Percentiles rank a stretch among this genome's conserved stretches.
Evolutionary conservation across 1,284 basidiomycete species (phyloP).

Genomic region (Mycena citricolor): DNA sequence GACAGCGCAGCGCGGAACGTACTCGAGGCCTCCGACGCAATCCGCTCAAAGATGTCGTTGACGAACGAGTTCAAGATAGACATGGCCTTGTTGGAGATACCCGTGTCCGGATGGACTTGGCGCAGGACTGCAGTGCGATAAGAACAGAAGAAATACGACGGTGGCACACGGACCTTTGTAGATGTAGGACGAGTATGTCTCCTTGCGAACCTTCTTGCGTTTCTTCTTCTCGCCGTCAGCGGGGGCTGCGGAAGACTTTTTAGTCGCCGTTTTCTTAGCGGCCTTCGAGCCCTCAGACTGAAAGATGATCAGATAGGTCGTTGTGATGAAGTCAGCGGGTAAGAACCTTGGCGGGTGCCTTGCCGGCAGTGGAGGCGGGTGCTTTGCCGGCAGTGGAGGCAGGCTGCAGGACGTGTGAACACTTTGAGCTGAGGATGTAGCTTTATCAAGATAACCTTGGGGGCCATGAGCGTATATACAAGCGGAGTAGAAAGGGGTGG

Average conservation of each 20-base stretch:
- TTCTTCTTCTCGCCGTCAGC: slow-evolving; percentile 83
- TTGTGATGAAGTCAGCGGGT: no score
- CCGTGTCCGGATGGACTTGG: slow-evolving; percentile 95
- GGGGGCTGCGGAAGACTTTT: slow-evolving; percentile 56
- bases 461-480: slow-evolving; percentile 65
- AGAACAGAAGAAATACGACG: slow-evolving; percentile 2
- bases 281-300: slow-evolving; percentile 64
- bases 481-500: no score
- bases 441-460: slow-evolving; percentile 44
- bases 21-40: slow-evolving; percentile 88
- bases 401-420: slow-evolving; percentile 35
- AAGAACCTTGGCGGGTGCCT: slow-evolving; percentile 75
- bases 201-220: slow-evolving; percentile 85
- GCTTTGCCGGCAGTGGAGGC: slow-evolving; percentile 82
- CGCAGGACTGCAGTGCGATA: slow-evolving; percentile 60
- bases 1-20: slow-evolving; percentile 32
- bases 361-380: slow-evolving; percentile 74
- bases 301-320: neutral
- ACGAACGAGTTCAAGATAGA: slow-evolving; percentile 92
- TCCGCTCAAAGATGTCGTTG: slow-evolving; percentile 92
- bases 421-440: neutral
- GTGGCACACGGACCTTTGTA: slow-evolving; percentile 72
- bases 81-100: slow-evolving; percentile 98
- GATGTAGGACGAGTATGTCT: slow-evolving; percentile 93
- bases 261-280: slow-evolving; percentile 77